A percentile compares a stretch with the other conserved stretches of the same genome.
phyloP scores from a whole-genome alignment of 441 rosid genomes.

The Breynia disticha region DNA sequence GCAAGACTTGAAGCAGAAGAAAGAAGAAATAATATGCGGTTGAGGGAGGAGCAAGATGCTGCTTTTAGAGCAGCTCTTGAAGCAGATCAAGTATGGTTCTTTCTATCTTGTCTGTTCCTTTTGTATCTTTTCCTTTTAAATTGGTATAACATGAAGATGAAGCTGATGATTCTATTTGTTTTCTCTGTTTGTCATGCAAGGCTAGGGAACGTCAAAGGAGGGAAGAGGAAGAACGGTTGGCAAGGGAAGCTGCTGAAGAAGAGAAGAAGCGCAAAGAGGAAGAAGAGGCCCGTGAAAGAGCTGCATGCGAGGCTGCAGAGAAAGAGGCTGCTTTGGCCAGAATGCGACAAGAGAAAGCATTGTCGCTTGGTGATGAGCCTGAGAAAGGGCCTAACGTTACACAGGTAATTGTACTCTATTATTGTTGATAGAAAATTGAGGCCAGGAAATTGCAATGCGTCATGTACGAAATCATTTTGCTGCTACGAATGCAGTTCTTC shows the following conservation, averaged over 20 bases:
- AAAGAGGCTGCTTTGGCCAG: conserved; percentile 67
- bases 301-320: conserved; percentile 72
- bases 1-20: conserved; percentile 92
- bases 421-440: neutral
- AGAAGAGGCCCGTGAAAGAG: conserved; percentile 80
- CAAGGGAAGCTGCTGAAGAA: conserved; percentile 92
- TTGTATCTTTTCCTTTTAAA: neutral
- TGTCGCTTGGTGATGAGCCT: conserved; percentile 77
- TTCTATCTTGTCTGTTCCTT: neutral
- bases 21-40: conserved; percentile 63
- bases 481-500: too few relatives aligned
- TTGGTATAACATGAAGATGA: neutral
- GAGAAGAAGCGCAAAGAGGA: conserved; percentile 79
- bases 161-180: neutral
- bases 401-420: conserved; percentile 36
- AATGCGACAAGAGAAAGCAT: conserved; percentile 76
- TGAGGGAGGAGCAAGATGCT: conserved; percentile 97
- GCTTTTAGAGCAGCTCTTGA: conserved; percentile 95
- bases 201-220: conserved; percentile 83
- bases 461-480: too few relatives aligned
- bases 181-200: conserved; percentile 21
- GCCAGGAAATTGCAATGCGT: too few relatives aligned
- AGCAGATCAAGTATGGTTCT: conserved; percentile 75
- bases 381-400: conserved; percentile 83
- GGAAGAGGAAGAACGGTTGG: conserved; percentile 74